Evolutionary conservation across 1,284 basidiomycete genomes (phyloP).

Genomic region (Athelia psychrophila): DNA sequence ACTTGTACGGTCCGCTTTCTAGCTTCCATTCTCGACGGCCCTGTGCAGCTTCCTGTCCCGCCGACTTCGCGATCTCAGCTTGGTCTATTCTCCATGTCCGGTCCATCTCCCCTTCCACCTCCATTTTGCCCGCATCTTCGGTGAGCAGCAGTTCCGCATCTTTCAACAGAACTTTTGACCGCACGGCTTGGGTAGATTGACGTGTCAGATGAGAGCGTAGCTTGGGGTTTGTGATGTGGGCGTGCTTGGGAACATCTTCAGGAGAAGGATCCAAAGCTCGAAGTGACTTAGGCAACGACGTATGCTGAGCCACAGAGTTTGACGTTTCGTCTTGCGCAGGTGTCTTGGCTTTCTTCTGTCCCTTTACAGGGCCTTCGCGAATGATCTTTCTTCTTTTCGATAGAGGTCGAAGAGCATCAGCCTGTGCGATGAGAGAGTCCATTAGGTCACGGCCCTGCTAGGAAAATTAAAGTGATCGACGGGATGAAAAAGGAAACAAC

Average conservation of each 20-base stretch:
- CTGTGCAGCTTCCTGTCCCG: slow-evolving; percentile 71
- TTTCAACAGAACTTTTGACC: slow-evolving; percentile 54
- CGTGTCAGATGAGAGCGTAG: slow-evolving; percentile 67
- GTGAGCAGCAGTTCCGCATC: slow-evolving; percentile 66
- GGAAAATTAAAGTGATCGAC: too few species aligned
- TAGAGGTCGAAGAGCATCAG: slow-evolving; percentile 54
- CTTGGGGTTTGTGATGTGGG: slow-evolving; percentile 74
- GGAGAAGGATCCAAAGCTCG: slow-evolving; percentile 40
- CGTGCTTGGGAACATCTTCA: slow-evolving; percentile 43
- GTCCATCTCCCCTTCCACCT: slow-evolving; percentile 79
- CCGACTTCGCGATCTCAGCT: slow-evolving; percentile 67
- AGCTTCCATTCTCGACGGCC: slow-evolving; percentile 82
- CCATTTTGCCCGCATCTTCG: slow-evolving; percentile 67
- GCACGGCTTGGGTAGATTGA: slow-evolving; percentile 53
- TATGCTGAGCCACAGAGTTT: slow-evolving; percentile 56
- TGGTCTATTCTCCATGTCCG: slow-evolving; percentile 89
- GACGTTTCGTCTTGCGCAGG: slow-evolving; percentile 46
- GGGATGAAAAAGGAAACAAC: too few species aligned
- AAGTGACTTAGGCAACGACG: slow-evolving; percentile 60
- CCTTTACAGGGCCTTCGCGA: slow-evolving; percentile 21
- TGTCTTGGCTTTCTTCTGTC: slow-evolving; percentile 14
- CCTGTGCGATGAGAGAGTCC: slow-evolving; percentile 72
- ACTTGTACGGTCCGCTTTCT: slow-evolving; percentile 85
- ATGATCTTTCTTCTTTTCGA: slow-evolving; percentile 35
- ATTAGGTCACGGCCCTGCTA: slow-evolving; percentile 30